Evolutionary conservation across 192 early-diverging fungal species (phyloP), one percentile per base, ranked within the genome.

Genomic region (Rhizoclosmatium globosum): DNA sequence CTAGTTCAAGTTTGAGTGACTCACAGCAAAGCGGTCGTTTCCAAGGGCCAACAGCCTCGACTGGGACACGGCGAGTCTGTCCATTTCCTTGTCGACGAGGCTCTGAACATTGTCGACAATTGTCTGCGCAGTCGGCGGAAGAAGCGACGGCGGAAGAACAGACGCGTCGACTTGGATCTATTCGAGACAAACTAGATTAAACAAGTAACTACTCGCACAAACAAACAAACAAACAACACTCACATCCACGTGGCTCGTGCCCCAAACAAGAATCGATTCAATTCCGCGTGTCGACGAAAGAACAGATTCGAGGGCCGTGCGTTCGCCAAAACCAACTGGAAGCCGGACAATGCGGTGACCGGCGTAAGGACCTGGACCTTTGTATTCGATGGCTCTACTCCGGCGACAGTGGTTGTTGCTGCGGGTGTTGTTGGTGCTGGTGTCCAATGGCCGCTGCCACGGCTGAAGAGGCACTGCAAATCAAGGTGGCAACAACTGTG

Each of bases 111-210:
- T 64, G 11, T 74, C 72, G 4, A 74, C 72, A 17, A 74, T 21
- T 21, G 62, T 44, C 4, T 42, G 47, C 43, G 13, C 56, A 13
- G 0, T 39, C 23, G 21, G 7, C 60, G 38, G 38, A 62, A 19
- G 60, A 7, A 62, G 7, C 60, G 60, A 21, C 6, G 60, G 60
- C 15, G 69, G 38, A 56, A 57, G 48, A 23, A 71, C 21, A 3
- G 53, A 71, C 17, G 48, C 69, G 69, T 71, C 69, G 21, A 71
- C 69, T 31, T 71, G 69, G 50, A 71, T 57, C 69, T 71, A 48
- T 3, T n/a, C 13, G 15, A 46, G 50, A 46, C 2, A 2, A 42
- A 56, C 9, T 7, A 71, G 23, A 43, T 56, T 44, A 56, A 57
- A 9, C 11, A 13, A 68, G 15, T 2, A 44, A 17, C 6, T 42